phyloP scores from a whole-genome alignment of 108 stramenopile species.

The Cyclotella kingstonii region DNA sequence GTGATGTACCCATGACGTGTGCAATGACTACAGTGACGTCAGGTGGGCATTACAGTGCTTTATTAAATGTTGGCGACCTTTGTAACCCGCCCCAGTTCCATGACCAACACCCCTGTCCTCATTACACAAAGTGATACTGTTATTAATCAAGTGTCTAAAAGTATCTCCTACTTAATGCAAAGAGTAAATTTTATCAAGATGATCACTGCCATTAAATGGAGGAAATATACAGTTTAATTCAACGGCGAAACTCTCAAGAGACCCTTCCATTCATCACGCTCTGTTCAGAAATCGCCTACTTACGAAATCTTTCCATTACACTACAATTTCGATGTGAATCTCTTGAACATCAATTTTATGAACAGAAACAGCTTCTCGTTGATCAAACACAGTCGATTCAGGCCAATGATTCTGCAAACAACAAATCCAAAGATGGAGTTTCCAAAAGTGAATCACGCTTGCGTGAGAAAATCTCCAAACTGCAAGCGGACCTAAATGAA shows the following conservation, averaged over 20 bases:
- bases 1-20: too few relatives aligned
- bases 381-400: conserved; percentile 31
- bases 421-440: conserved; percentile 6
- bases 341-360: conserved; percentile 60
- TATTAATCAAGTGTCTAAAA: too few relatives aligned
- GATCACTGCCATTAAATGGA: too few relatives aligned
- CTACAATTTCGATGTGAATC: conserved; percentile 63
- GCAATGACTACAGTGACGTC: too few relatives aligned
- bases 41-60: too few relatives aligned
- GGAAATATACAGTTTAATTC: conserved; percentile 45
- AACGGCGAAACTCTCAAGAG: conserved; percentile 66
- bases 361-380: conserved; percentile 34
- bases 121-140: too few relatives aligned
- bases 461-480: conserved; percentile 68
- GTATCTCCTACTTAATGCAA: too few relatives aligned
- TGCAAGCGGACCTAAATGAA: conserved; percentile 62
- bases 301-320: conserved; percentile 61
- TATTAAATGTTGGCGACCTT: too few relatives aligned
- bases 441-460: conserved; percentile 46
- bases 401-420: background rate
- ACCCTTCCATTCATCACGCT: conserved; percentile 73
- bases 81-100: too few relatives aligned
- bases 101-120: too few relatives aligned
- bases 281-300: conserved; percentile 61
- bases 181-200: too few relatives aligned